Evolutionary conservation across 2,329 filamentous ascomycete genomes (phyloP).

Genomic region (Cryphonectria radicalis): DNA sequence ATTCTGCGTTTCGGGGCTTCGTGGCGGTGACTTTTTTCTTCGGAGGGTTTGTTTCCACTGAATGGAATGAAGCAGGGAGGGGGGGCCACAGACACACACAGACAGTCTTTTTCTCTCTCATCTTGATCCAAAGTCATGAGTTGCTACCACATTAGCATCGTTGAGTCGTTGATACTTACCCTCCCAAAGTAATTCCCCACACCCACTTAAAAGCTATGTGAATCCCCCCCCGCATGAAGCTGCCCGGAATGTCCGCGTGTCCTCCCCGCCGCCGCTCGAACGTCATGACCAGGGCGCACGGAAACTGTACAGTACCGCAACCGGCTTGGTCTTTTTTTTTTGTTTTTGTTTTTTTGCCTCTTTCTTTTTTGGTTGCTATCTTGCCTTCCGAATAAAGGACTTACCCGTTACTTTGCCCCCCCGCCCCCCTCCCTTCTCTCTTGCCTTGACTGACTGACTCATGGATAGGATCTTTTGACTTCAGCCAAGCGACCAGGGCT

Average conservation of each 20-base stretch:
- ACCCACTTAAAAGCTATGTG: neutral
- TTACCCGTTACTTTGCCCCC: neutral
- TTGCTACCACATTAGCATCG: neutral
- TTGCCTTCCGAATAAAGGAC: neutral
- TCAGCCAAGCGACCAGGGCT: neutral
- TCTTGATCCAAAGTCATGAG: neutral
- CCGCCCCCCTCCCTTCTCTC: neutral
- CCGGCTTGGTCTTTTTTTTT: neutral
- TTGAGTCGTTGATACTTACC: neutral
- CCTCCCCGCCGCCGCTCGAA: neutral
- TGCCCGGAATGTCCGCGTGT: slow-evolving; percentile 1
- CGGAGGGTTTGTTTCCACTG: neutral
- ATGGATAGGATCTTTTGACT: neutral
- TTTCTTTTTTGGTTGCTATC: neutral
- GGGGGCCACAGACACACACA: no score
- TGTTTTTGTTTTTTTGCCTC: no score
- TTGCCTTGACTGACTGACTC: neutral
- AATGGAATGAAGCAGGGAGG: neutral
- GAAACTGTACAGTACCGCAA: slow-evolving; percentile 17
- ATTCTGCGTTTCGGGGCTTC: neutral
- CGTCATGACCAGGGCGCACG: neutral
- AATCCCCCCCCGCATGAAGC: neutral
- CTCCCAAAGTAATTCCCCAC: neutral
- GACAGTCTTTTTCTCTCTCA: no score
- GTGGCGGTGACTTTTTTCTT: neutral